A percentile compares a stretch with the other conserved stretches of the same genome.
Evolutionary conservation across 805 yeast genomes (phyloP).

Genomic region (Scheffersomyces stipitis): DNA sequence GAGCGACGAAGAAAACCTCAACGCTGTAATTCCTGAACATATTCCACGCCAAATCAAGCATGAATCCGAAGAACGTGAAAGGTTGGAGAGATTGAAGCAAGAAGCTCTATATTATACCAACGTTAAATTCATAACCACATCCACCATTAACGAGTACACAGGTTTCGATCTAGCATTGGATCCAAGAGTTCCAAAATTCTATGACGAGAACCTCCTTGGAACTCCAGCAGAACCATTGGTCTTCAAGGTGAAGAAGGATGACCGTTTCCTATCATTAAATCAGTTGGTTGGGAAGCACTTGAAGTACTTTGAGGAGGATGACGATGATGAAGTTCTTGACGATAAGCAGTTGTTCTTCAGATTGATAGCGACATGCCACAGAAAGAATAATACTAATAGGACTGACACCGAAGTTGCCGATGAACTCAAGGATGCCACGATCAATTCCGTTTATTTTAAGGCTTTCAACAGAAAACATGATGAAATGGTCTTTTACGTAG

Average conservation of each 20-base stretch:
- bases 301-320: constrained; percentile 30
- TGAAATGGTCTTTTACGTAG: constrained; percentile 62
- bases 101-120: constrained; percentile 52
- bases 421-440: constrained; percentile 33
- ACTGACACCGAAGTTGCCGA: constrained; percentile 44
- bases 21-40: constrained; percentile 52
- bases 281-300: constrained; percentile 48
- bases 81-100: constrained; percentile 58
- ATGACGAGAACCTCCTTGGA: constrained; percentile 49
- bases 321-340: constrained; percentile 5
- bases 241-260: constrained; percentile 57
- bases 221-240: constrained; percentile 47
- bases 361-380: constrained; percentile 63
- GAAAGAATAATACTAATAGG: constrained; percentile 72
- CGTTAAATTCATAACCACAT: constrained; percentile 54
- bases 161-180: constrained; percentile 81
- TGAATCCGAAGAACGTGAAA: constrained; percentile 60
- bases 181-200: constrained; percentile 43
- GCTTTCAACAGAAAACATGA: constrained; percentile 47
- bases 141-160: constrained; percentile 56
- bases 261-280: constrained; percentile 50
- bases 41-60: constrained; percentile 62
- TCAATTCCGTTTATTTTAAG: constrained; percentile 53
- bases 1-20: constrained; percentile 49
- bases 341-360: constrained; percentile 37